Conservation (phyloP, 2,329 filamentous ascomycete species). For the Botrytis sinoallii region DNA sequence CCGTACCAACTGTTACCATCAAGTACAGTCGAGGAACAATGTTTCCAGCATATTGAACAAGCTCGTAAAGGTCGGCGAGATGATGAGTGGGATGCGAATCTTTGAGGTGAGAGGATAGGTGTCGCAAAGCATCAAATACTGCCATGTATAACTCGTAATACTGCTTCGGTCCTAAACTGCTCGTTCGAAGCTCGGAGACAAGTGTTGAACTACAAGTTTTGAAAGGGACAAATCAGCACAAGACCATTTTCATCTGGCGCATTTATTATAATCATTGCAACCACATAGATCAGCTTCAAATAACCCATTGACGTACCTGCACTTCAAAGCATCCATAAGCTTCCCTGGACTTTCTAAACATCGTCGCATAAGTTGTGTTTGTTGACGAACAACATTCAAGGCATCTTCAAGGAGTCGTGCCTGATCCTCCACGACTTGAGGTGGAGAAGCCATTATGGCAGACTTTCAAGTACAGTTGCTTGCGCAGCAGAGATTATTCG, state of each 20-base stretch:
- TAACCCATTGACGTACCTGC: constrained; percentile 69
- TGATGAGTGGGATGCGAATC: constrained; percentile 98
- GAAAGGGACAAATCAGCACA: constrained; percentile 32
- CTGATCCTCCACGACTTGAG: constrained; percentile 68
- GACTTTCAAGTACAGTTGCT: constrained; percentile 24
- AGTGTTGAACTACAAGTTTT: constrained; percentile 75
- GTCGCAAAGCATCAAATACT: constrained; percentile 94
- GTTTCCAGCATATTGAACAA: constrained; percentile 97
- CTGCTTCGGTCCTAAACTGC: constrained; percentile 96
- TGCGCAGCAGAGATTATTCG: constrained; percentile 28
- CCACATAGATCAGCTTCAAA: neutral
- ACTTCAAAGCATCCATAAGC: constrained; percentile 99
- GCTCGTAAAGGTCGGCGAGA: constrained; percentile 94
- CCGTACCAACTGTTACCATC: constrained; percentile 98
- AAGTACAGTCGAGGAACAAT: constrained; percentile 95
- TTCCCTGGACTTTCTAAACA: constrained; percentile 96
- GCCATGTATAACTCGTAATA: constrained; percentile 99
- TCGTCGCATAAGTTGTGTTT: constrained; percentile 95
- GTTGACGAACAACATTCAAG: constrained; percentile 90
- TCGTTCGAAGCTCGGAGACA: constrained; percentile 96
- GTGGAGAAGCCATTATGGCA: constrained; percentile 50
- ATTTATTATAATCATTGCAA: constrained; percentile 6
- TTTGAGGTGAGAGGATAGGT: constrained; percentile 92
- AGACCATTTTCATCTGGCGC: constrained; percentile 21
- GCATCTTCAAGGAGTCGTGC: constrained; percentile 96